Percentiles rank a stretch among this genome's conserved stretches.
phyloP scores from a whole-genome alignment of 805 yeast genomes.

The Metschnikowia corniflorae region DNA sequence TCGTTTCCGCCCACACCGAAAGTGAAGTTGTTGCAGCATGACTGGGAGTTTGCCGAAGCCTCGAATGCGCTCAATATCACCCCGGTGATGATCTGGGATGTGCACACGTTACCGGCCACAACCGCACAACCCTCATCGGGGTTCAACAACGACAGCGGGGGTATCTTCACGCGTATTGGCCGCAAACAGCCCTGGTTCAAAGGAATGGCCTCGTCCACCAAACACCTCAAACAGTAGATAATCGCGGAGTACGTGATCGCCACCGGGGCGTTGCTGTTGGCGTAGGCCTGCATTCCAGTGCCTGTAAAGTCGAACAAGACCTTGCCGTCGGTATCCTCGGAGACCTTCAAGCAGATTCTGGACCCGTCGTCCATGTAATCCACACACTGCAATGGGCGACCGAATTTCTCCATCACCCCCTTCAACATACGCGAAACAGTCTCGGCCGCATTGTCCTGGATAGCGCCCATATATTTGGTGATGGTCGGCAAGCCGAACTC shows the following conservation, averaged over 20 bases:
- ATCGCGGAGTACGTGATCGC: slow-evolving; percentile 90
- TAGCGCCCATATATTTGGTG: slow-evolving; percentile 18
- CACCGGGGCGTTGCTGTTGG: slow-evolving; percentile 88
- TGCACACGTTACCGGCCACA: slow-evolving; percentile 88
- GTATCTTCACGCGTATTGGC: slow-evolving; percentile 61
- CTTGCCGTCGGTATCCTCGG: slow-evolving; percentile 46
- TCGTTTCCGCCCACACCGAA: slow-evolving; percentile 72
- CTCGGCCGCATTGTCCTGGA: slow-evolving; percentile 19
- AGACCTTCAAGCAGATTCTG: slow-evolving; percentile 52
- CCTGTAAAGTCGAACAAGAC: slow-evolving; percentile 83
- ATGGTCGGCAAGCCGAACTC: slow-evolving; percentile 19
- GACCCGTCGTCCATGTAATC: slow-evolving; percentile 86
- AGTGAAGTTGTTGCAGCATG: slow-evolving; percentile 91
- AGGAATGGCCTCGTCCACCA: slow-evolving; percentile 86
- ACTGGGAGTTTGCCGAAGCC: slow-evolving; percentile 94
- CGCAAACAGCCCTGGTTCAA: slow-evolving; percentile 88
- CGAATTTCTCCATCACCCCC: slow-evolving; percentile 19
- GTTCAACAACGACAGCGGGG: slow-evolving; percentile 45
- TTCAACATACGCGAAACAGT: slow-evolving; percentile 17
- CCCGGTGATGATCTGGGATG: slow-evolving; percentile 91
- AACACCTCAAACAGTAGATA: slow-evolving; percentile 77
- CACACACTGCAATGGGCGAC: slow-evolving; percentile 16
- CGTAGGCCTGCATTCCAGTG: slow-evolving; percentile 82
- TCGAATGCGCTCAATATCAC: slow-evolving; percentile 81
- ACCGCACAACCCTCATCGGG: slow-evolving; percentile 88